Evolutionary conservation across 2,329 filamentous ascomycete species (phyloP).

Genomic region (Trichoderma koningiopsis): DNA sequence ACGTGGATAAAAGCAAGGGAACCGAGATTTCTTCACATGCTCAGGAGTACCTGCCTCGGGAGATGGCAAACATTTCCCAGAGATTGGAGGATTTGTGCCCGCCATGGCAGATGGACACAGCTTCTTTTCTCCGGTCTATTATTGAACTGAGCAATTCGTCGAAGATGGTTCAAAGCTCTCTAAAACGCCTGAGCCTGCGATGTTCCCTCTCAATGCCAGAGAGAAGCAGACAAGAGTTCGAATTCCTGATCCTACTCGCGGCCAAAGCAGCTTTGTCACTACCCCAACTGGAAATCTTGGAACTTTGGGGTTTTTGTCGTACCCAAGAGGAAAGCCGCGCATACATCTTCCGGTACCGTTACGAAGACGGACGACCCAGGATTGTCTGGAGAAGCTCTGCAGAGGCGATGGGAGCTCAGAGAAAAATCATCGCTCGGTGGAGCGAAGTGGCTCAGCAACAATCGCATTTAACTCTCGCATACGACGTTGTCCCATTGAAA

Average conservation of each 20-base stretch:
- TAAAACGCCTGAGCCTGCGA: slow-evolving; percentile 3
- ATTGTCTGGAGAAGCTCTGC: slow-evolving; percentile 11
- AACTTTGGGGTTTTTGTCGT: slow-evolving; percentile 12
- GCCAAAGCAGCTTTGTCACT: slow-evolving; percentile 15
- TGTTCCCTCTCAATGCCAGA: neutral
- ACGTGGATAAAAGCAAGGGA: neutral
- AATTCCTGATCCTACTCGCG: slow-evolving; percentile 1
- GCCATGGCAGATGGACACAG: slow-evolving; percentile 19
- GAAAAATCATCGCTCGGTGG: neutral
- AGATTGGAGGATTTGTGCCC: slow-evolving; percentile 1
- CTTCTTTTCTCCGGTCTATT: slow-evolving; percentile 2
- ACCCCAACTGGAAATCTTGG: slow-evolving; percentile 13
- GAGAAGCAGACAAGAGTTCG: neutral
- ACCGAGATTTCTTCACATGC: neutral
- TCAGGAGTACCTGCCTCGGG: neutral
- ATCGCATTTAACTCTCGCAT: neutral
- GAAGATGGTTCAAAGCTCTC: neutral
- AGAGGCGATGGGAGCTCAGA: neutral
- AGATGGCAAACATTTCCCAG: slow-evolving; percentile 19
- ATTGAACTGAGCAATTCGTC: neutral
- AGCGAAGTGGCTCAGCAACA: slow-evolving; percentile 7
- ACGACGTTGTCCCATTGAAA: neutral
- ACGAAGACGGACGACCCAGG: neutral
- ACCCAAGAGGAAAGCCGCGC: neutral
- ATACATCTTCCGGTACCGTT: slow-evolving; percentile 16